Evolutionary conservation across 2,329 filamentous ascomycete species (phyloP).

Genomic region (Ceratocystis colombiana): DNA sequence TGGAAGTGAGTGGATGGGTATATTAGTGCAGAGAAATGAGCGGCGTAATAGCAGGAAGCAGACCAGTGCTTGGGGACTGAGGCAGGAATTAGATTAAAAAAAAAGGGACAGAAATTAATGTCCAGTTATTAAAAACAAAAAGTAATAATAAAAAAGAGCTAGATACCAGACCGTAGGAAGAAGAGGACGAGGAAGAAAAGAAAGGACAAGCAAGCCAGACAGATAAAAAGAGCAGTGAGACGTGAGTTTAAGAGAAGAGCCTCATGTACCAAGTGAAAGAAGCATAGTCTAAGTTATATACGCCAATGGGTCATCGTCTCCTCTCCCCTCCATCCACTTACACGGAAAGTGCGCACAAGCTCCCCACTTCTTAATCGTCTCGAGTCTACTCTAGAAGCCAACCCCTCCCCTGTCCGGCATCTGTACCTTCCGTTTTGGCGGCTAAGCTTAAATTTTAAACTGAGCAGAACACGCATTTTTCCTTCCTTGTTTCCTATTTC

Average conservation of each 20-base stretch:
- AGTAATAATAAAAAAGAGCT: conserved; percentile 26
- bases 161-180: conserved; percentile 24
- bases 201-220: conserved; percentile 22
- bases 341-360: not conserved
- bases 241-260: conserved; percentile 1
- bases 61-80: conserved; percentile 40
- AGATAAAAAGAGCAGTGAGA: conserved; percentile 15
- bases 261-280: not conserved
- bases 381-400: conserved; percentile 4
- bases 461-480: not conserved
- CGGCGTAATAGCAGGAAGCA: conserved; percentile 35
- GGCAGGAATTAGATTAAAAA: conserved; percentile 27
- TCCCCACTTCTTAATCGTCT: not conserved
- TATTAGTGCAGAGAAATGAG: conserved; percentile 30
- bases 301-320: too few species aligned
- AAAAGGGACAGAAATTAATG: conserved; percentile 29
- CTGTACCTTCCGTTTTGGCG: conserved; percentile 8
- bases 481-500: not conserved
- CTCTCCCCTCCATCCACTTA: too few species aligned
- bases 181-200: conserved; percentile 26
- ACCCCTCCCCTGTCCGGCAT: conserved; percentile 1
- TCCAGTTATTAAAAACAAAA: conserved; percentile 29
- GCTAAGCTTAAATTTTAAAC: conserved; percentile 11
- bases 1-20: conserved; percentile 23
- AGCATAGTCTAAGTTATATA: too few species aligned